Evolutionary conservation across 305 asterid genomes (phyloP).

Genomic region (Fraxinus sp.): DNA sequence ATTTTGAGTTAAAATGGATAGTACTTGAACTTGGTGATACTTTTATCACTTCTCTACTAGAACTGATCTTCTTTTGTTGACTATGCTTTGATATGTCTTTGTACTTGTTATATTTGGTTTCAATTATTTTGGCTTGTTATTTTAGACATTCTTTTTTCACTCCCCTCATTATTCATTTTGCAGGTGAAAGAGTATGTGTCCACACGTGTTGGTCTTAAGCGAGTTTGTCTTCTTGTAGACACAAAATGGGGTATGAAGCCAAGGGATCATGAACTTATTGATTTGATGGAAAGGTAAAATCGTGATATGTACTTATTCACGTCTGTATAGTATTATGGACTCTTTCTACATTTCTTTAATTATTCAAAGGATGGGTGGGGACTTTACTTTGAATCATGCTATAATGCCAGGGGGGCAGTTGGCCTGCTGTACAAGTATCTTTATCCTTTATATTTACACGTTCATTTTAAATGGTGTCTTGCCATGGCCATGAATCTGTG

Average conservation of each 20-base stretch:
- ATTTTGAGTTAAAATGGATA: neutral
- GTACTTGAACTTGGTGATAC: neutral
- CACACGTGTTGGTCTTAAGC: constrained; percentile 67
- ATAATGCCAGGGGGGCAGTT: neutral
- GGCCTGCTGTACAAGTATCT: neutral
- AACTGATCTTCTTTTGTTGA: constrained; percentile 11
- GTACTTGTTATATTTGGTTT: constrained; percentile 16
- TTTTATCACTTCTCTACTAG: neutral
- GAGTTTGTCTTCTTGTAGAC: constrained; percentile 89
- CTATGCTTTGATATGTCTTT: constrained; percentile 10
- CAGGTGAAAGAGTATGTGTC: constrained; percentile 97
- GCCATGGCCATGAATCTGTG: neutral
- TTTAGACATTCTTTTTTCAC: constrained; percentile 12
- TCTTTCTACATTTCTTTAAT: constrained; percentile 1
- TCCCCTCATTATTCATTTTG: constrained; percentile 19
- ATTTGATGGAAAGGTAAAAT: constrained; percentile 89
- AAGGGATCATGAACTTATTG: constrained; percentile 81
- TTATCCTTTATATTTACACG: neutral
- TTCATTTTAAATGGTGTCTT: neutral
- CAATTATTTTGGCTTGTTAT: constrained; percentile 2
- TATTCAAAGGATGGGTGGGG: neutral
- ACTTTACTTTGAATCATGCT: neutral
- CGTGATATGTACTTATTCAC: neutral
- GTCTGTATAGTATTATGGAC: neutral
- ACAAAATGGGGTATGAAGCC: constrained; percentile 99